Base-by-base conservation (phyloP, 1,284 basidiomycete genomes). In the Tilletia indica region DNA sequence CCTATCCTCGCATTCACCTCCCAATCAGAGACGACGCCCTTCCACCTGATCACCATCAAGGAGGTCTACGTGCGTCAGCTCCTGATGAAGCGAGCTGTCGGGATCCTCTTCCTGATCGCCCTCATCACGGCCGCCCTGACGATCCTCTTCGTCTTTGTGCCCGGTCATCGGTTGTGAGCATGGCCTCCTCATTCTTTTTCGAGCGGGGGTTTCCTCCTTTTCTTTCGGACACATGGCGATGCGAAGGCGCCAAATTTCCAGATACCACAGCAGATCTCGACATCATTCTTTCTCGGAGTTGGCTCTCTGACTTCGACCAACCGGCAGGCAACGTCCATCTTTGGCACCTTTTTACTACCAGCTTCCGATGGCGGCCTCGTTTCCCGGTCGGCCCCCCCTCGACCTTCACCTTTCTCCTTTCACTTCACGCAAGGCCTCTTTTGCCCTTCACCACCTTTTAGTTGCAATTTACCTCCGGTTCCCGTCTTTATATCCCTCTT, bases 61-160 rank as follows among this genome's bases (percentile, higher is more conserved):
- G 96, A 99, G 85, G 91, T 90, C 25, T 98, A 97, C 82, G 94
- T 99, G 76, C 90, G 90, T 86, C 93, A 93, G 83, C 87, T 98
- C 16, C 88, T 98, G 3, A 84, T 93, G 34, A 92, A 93, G 38
- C 90, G 94, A 34, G 92, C 94, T 21, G 88, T 93, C 71, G 94
- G 93, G 90, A 92, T 96, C 11, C 49, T 80, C 4, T 21, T 78
- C 68, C 87, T 95, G 49, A 90, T 92, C 48, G 87, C 89, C 2
- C 86, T 89, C 54, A 89, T 92, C 76, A 89, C 90, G 68, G 89
- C 90, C 2, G 90, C 89, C n/a, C 86, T 94, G 73, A 93, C 92
- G 4, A 87, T 94, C 80, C 85, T 96, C 71, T 95, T 96, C 87
- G 92, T 92, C 90, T 92, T 92, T 64, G 93, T 96, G 42, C 94